Conservation (phyloP, 73 alveolate species). For the Stentor coeruleus region DNA sequence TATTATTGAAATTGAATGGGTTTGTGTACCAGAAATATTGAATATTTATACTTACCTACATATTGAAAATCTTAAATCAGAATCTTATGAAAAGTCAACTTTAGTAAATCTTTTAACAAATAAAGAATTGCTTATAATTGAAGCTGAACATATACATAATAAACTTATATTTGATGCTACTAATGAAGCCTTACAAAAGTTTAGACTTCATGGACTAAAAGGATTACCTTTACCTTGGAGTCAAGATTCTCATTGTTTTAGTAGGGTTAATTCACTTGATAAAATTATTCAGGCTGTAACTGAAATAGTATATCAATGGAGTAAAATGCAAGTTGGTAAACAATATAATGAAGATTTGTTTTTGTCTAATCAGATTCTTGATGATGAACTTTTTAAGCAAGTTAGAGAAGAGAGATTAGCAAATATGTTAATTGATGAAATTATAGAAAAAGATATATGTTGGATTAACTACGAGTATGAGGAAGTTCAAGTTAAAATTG, state of each 20-base stretch:
- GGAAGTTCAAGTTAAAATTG: constrained; percentile 48
- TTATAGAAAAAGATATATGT: constrained; percentile 38
- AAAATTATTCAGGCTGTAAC: constrained; percentile 26
- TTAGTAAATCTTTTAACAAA: constrained; percentile 22
- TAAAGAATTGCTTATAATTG: constrained; percentile 39
- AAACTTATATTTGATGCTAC: constrained; percentile 77
- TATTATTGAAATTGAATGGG: neutral
- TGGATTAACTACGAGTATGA: constrained; percentile 51
- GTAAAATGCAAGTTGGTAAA: constrained; percentile 35
- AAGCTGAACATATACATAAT: constrained; percentile 81
- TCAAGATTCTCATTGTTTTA: constrained; percentile 9
- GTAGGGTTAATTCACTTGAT: neutral
- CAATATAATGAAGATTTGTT: constrained; percentile 42
- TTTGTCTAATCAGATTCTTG: constrained; percentile 32
- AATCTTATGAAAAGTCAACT: neutral
- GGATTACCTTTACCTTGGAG: constrained; percentile 87
- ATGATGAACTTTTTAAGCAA: constrained; percentile 43
- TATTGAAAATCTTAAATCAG: neutral
- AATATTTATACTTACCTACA: neutral
- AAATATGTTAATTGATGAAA: constrained; percentile 43
- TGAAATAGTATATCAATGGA: constrained; percentile 40
- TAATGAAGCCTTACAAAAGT: constrained; percentile 77
- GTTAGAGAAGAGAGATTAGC: constrained; percentile 53
- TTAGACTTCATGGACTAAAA: constrained; percentile 69
- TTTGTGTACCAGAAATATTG: neutral